Conservation (phyloP, 176 grass and related monocot genomes). For the Eragrostis nindensis region DNA sequence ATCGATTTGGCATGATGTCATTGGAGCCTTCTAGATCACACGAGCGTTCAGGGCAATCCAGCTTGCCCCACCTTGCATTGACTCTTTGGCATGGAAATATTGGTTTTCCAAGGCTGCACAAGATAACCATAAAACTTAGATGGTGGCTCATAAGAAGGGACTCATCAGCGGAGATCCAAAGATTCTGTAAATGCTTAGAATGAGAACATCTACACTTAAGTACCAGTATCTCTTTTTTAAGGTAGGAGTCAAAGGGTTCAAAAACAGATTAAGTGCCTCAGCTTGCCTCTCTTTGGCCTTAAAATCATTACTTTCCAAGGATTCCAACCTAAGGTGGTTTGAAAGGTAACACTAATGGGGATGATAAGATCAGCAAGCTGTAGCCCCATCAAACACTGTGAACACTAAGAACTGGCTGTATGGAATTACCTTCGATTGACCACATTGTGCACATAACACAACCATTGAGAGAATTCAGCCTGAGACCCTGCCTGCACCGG, state of each 20-base stretch:
- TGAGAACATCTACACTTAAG: slow-evolving; percentile 15
- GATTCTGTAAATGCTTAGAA: slow-evolving; percentile 13
- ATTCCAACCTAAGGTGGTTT: too few relatives aligned
- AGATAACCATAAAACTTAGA: slow-evolving; percentile 39
- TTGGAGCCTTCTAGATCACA: slow-evolving; percentile 74
- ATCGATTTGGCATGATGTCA: slow-evolving; percentile 61
- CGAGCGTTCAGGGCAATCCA: slow-evolving; percentile 77
- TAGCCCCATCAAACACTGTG: neutral
- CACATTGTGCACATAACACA: slow-evolving; percentile 91
- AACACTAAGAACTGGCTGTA: slow-evolving; percentile 4
- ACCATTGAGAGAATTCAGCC: slow-evolving; percentile 86
- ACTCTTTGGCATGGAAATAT: slow-evolving; percentile 94
- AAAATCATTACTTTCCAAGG: too few relatives aligned
- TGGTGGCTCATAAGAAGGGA: slow-evolving; percentile 17
- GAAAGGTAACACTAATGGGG: too few relatives aligned
- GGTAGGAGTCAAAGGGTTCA: slow-evolving; percentile 12
- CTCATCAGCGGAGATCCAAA: neutral
- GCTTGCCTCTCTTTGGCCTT: slow-evolving; percentile 30
- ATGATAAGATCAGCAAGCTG: too few relatives aligned
- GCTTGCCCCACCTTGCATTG: slow-evolving; percentile 89
- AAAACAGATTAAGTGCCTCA: slow-evolving; percentile 2
- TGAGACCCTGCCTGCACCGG: slow-evolving; percentile 91
- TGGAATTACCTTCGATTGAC: slow-evolving; percentile 90
- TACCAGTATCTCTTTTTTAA: neutral
- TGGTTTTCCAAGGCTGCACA: slow-evolving; percentile 83